These are phyloP conservation scores for Cryptococcus sp. DNA, from an alignment of 1,284 basidiomycete species.

Conservation along the genomic window DNA sequence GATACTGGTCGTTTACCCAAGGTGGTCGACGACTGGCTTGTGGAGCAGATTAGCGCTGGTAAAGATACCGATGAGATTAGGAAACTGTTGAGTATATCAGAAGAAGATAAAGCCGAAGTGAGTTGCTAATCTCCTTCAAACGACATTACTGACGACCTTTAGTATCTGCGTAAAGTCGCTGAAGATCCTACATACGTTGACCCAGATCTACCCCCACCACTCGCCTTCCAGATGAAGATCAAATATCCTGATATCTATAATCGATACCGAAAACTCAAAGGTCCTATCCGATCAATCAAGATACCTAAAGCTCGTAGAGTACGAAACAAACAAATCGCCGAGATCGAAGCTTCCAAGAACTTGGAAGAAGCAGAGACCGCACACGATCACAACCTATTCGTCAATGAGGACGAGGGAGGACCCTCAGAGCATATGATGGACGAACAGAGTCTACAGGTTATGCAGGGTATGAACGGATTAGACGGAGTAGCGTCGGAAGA, in stretches of 20 bases:
- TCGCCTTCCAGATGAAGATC: constrained; percentile 35
- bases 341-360: neutral
- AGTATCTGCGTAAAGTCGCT: constrained; percentile 32
- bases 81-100: constrained; percentile 29
- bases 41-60: constrained; percentile 35
- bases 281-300: constrained; percentile 38
- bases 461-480: neutral
- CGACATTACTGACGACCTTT: constrained; percentile 1
- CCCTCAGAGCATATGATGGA: neutral
- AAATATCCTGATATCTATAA: constrained; percentile 47
- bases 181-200: constrained; percentile 28
- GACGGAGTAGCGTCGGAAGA: neutral
- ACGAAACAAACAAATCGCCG: neutral
- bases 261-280: constrained; percentile 41
- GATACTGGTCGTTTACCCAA: constrained; percentile 37
- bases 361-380: neutral
- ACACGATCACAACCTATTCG: neutral
- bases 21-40: constrained; percentile 41
- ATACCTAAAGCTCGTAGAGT: constrained; percentile 13
- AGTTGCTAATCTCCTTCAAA: constrained; percentile 2
- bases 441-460: neutral
- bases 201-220: constrained; percentile 34
- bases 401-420: neutral
- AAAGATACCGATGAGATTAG: constrained; percentile 39
- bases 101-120: constrained; percentile 33